Percentiles rank a stretch among this genome's conserved stretches.
Evolutionary conservation across 1,284 basidiomycete species (phyloP).

Genomic region (Apiotrichum domesticum): DNA sequence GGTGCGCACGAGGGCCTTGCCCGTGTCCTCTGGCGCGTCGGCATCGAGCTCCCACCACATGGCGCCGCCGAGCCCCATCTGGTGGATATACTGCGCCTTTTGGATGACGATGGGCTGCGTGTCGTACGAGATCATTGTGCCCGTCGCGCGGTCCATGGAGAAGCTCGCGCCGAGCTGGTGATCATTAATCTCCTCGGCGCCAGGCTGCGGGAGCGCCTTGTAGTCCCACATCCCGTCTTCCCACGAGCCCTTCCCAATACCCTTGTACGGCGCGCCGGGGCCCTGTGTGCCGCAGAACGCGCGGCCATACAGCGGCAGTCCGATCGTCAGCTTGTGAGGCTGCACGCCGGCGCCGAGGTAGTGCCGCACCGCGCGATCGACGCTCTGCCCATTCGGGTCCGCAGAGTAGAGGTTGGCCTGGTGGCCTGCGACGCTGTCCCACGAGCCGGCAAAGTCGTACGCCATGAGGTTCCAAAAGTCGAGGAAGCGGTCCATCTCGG

Average conservation of each 20-base stretch:
- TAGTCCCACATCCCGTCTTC: slow-evolving; percentile 55
- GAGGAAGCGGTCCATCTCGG: slow-evolving; percentile 65
- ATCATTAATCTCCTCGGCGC: slow-evolving; percentile 64
- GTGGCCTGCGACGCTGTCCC: slow-evolving; percentile 58
- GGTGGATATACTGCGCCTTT: slow-evolving; percentile 70
- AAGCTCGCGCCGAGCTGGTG: slow-evolving; percentile 66
- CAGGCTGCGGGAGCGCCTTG: slow-evolving; percentile 63
- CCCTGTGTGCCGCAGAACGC: slow-evolving; percentile 74
- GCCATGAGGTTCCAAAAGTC: slow-evolving; percentile 87
- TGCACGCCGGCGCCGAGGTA: slow-evolving; percentile 65
- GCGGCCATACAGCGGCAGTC: slow-evolving; percentile 78
- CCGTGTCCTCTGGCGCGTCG: slow-evolving; percentile 29
- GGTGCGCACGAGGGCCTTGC: slow-evolving; percentile 28
- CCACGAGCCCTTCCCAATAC: slow-evolving; percentile 58
- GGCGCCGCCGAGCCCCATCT: slow-evolving; percentile 61
- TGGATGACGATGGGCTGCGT: slow-evolving; percentile 62
- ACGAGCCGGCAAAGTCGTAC: slow-evolving; percentile 42
- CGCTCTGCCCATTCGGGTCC: slow-evolving; percentile 52
- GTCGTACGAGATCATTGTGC: slow-evolving; percentile 69
- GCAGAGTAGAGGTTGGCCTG: slow-evolving; percentile 68
- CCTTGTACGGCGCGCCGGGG: slow-evolving; percentile 61
- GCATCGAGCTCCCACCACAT: slow-evolving; percentile 67
- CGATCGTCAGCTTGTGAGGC: slow-evolving; percentile 68
- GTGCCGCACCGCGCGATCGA: slow-evolving; percentile 63
- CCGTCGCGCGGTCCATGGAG: slow-evolving; percentile 61